Evolutionary conservation across 106 monocot genomes (phyloP), one percentile per base, ranked within the genome.

Genomic region (Phalaenopsis equestris): DNA sequence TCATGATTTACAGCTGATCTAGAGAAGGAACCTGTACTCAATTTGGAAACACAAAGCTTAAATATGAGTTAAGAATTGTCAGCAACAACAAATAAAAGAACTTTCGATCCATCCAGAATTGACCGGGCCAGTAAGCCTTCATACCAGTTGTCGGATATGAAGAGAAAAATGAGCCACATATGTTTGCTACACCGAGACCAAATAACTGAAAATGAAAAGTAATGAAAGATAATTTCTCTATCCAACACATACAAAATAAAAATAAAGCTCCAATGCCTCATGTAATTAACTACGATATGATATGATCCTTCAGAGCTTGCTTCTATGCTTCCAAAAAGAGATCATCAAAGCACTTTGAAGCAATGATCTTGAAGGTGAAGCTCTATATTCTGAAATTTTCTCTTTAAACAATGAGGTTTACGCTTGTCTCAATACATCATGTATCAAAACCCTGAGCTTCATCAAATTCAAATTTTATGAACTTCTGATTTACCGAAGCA

Each of bases 1-100:
- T 95, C 99, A 86, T 99, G 82, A 90, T 95, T 99, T 70, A 99
- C 99, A 74, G 99, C 99, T 87, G 99, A 95, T 75, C 99, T 93
- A 52, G 99, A 95, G 89, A 99, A 99, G 12, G 99, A 99, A 19
- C 99, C 99, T 99, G 86, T 55, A 87, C 56, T 21, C 19, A 75
- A 41, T 79, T 55, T 76, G n/a, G 43, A 76, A 80, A 39, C 19
- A 37, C 47, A 42, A 77, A 36, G 43, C 17, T 61, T 37, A 68
- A 19, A 1, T 6, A 74, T 19, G 6, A 42, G 19, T 9, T 45
- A 43, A 76, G 46, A 11, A 1, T 76, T 76, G 24, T 24, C n/a
- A 11, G 49, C 23, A 76, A 17, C 11, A 48, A n/a, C 12, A 49
- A 76, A 74, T n/a, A 48, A 5, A 48, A n/a, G 36, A 49, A 76